A percentile compares a stretch with the other conserved stretches of the same genome.
phyloP scores from a whole-genome alignment of 1,284 basidiomycete genomes.

The Gymnopus androsaceus region DNA sequence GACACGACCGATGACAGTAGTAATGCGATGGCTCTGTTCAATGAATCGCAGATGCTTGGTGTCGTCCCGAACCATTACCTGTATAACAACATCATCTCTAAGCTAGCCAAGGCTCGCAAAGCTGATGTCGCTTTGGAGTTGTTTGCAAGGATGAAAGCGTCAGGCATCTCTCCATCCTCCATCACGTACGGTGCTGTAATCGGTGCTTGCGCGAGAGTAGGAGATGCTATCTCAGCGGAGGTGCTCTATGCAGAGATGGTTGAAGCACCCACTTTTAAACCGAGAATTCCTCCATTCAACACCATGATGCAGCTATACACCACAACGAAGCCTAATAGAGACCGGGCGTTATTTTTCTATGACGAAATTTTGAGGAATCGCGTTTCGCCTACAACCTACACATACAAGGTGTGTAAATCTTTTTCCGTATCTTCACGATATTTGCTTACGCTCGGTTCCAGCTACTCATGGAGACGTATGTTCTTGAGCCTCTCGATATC shows the following conservation, averaged over 20 bases:
- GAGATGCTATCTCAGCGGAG: conserved; percentile 85
- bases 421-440: not conserved
- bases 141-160: conserved; percentile 83
- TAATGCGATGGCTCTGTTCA: conserved; percentile 82
- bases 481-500: conserved; percentile 86
- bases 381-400: conserved; percentile 83
- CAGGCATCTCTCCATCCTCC: conserved; percentile 68
- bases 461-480: conserved; percentile 91
- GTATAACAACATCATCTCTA: conserved; percentile 95
- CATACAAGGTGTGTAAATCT: conserved; percentile 72
- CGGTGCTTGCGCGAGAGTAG: conserved; percentile 91
- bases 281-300: conserved; percentile 93
- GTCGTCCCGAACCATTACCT: conserved; percentile 83
- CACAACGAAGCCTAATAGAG: conserved; percentile 85
- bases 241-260: conserved; percentile 88
- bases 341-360: conserved; percentile 78
- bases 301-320: conserved; percentile 99
- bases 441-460: conserved; percentile 33
- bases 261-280: conserved; percentile 72
- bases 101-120: conserved; percentile 90
- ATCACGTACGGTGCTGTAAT: conserved; percentile 97
- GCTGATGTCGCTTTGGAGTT: conserved; percentile 85
- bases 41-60: conserved; percentile 73
- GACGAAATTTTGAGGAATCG: conserved; percentile 63
- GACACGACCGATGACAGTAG: conserved; percentile 93